Evolutionary conservation across 1,284 basidiomycete genomes (phyloP), one percentile per base, ranked within the genome.

Genomic region (Rhodotorula sp.): DNA sequence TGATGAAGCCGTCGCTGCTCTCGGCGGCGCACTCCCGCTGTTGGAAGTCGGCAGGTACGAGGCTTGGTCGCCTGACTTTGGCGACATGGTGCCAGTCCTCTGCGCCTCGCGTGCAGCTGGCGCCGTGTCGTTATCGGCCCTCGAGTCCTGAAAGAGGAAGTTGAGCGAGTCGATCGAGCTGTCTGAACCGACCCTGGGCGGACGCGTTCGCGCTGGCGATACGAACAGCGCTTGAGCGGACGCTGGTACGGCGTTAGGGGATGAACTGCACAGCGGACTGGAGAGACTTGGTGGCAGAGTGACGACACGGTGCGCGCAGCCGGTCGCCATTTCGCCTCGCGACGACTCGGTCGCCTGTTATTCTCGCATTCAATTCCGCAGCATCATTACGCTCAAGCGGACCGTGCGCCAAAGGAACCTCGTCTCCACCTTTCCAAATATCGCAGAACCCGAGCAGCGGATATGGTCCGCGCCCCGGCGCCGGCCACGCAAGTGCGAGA

Each of bases 51-150:
- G 54, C 54, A 55, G 26, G 54, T 62, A 62, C 49, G 60, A 49
- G 48, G 48, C 31, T 45, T 62, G 60, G 49, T 62, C 48, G 60
- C 60, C 60, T 3, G 48, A 14, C 31, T 62, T 55, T 28, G 54
- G 14, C 12, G 54, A 6, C 23, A 26, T n/a, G 26, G n/a, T 28
- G 6, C 52, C 21, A 16, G 52, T 14, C 16, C 15, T 2, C 12
- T 26, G 15, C 52, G 2, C 28, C n/a, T 26, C 10, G 5, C n/a
- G 52, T 12, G 21, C 2, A 26, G 16, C 52, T 55, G 52, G 14
- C 5, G 14, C 18, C 48, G 18, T 49, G 48, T 14, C 34, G 34
- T 38, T 49, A 21, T 16, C 48, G 48, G 48, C 48, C 18, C 5
- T 18, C 7, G 5, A 14, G 15, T 1, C 48, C 18, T 16, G 48